These are phyloP conservation scores for Heterobasidion occidentale DNA, from an alignment of 1,284 basidiomycete species.

Conservation along the genomic window DNA sequence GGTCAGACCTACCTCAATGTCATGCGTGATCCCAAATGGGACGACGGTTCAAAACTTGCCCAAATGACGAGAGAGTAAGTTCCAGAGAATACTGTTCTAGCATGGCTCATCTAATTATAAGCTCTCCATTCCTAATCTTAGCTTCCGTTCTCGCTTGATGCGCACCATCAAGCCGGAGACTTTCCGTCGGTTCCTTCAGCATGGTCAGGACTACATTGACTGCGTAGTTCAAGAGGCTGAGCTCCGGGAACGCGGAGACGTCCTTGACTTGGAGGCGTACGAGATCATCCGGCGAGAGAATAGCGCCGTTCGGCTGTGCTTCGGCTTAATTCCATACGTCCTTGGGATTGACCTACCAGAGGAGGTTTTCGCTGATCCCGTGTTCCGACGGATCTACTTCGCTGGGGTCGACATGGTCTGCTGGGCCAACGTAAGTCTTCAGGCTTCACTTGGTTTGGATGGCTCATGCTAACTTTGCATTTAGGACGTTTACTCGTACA, in stretches of 20 bases:
- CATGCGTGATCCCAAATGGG: constrained; percentile 24
- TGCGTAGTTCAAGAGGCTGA: constrained; percentile 28
- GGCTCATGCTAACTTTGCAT: background rate
- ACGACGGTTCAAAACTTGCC: constrained; percentile 25
- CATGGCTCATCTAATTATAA: background rate
- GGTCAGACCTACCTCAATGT: constrained; percentile 38
- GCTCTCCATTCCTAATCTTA: constrained; percentile 15
- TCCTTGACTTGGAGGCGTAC: constrained; percentile 25
- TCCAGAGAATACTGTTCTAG: background rate
- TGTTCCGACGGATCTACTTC: constrained; percentile 26
- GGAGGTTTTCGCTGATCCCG: constrained; percentile 24
- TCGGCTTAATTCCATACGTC: constrained; percentile 29
- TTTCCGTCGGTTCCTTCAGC: constrained; percentile 27
- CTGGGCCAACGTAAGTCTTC: constrained; percentile 30
- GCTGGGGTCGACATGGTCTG: constrained; percentile 34
- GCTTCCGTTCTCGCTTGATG: constrained; percentile 44
- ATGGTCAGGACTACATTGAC: constrained; percentile 27
- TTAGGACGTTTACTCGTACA: constrained; percentile 36
- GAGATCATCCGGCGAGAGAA: constrained; percentile 29
- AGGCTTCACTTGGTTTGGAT: background rate
- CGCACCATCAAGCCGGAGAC: constrained; percentile 34
- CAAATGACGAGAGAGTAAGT: constrained; percentile 28
- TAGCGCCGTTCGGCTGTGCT: constrained; percentile 31
- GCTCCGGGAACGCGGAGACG: constrained; percentile 22
- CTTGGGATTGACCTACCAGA: constrained; percentile 33